Evolutionary conservation across 2,329 filamentous ascomycete species (phyloP).

Genomic region (Endothia cerciana): DNA sequence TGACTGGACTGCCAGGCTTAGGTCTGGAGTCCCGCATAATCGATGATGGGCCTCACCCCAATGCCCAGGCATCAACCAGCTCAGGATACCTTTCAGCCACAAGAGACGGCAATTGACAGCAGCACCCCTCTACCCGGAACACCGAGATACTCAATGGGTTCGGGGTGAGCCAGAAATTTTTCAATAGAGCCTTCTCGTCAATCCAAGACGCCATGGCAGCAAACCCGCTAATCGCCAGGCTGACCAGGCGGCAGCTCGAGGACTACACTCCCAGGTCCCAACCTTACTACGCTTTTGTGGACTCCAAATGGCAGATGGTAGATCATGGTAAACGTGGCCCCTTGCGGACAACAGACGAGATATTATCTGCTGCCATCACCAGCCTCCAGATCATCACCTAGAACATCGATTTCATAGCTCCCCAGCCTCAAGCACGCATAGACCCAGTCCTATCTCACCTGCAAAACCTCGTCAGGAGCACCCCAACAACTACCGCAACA

Average conservation of each 20-base stretch:
- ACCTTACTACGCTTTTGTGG: conserved; percentile 33
- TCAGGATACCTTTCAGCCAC: neutral
- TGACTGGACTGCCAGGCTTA: too few species aligned
- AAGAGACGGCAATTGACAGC: neutral
- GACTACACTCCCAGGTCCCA: conserved; percentile 35
- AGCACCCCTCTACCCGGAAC: neutral
- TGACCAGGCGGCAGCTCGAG: conserved; percentile 20
- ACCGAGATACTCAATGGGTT: neutral
- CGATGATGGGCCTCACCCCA: neutral
- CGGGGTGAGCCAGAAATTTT: neutral
- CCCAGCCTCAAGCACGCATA: conserved; percentile 35
- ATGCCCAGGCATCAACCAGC: neutral
- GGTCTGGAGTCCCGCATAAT: neutral
- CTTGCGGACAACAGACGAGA: neutral
- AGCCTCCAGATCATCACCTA: conserved; percentile 36
- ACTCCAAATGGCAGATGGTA: conserved; percentile 30
- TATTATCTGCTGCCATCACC: conserved; percentile 23
- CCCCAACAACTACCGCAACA: conserved; percentile 33
- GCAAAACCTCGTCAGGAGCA: conserved; percentile 19
- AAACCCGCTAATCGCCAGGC: conserved; percentile 8
- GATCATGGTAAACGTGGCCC: neutral
- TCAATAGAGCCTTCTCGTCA: neutral
- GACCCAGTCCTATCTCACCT: conserved; percentile 35
- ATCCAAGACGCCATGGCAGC: neutral
- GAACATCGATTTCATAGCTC: conserved; percentile 43